Conservation (phyloP, 176 grass and related monocot species). For the Pontederia paniculata region DNA sequence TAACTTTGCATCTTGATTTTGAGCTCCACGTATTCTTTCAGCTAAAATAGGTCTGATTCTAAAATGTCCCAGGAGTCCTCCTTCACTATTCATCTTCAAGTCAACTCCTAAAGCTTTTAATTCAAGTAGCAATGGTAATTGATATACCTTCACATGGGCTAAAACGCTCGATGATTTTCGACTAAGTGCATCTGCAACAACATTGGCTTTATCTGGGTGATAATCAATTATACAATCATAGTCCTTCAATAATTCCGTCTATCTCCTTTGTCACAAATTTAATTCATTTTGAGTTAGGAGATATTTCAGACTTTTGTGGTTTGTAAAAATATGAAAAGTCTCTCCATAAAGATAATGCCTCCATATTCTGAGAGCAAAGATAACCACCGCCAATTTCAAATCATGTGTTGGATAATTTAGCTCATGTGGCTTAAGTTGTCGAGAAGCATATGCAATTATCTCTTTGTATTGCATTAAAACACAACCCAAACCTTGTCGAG, state of each 20-base stretch:
- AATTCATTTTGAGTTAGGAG: neutral
- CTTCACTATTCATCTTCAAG: neutral
- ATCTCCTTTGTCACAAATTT: neutral
- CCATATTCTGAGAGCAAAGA: neutral
- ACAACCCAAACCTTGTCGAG: neutral
- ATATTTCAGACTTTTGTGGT: slow-evolving; percentile 19
- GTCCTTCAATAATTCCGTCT: neutral
- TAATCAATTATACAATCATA: neutral
- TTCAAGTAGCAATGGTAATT: neutral
- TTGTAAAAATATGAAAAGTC: neutral
- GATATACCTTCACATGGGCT: neutral
- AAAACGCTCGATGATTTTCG: neutral
- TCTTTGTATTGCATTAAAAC: neutral
- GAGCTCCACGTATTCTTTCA: neutral
- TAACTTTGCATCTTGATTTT: neutral
- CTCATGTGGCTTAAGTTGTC: neutral
- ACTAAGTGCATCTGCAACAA: slow-evolving; percentile 3
- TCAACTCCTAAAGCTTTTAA: neutral
- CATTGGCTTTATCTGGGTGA: neutral
- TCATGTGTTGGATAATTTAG: neutral
- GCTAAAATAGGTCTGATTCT: neutral
- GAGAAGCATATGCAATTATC: neutral
- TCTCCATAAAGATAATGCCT: neutral
- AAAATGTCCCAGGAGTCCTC: neutral
- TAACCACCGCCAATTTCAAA: neutral